Percentiles rank a stretch among this genome's conserved stretches.
These are phyloP conservation scores for Moesziomyces globuligerus DNA, from an alignment of 1,284 basidiomycete species.

Conservation along the genomic window DNA sequence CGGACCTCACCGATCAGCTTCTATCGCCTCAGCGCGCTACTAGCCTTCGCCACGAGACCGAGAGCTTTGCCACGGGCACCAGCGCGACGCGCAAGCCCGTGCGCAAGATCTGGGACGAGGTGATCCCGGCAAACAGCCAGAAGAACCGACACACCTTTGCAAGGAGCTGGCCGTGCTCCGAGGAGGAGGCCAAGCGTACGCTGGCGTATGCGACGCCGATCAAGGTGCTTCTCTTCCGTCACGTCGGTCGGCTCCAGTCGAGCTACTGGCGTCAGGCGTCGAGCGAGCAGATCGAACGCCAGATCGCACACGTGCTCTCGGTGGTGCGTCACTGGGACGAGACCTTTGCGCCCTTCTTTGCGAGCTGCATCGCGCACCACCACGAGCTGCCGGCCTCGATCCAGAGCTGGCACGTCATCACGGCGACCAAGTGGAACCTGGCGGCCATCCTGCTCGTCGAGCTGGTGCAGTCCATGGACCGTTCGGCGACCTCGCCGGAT, in stretches of 20 bases:
- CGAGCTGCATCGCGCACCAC: constrained; percentile 26
- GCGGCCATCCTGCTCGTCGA: constrained; percentile 37
- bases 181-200: constrained; percentile 27
- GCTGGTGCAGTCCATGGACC: constrained; percentile 32
- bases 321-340: constrained; percentile 38
- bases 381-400: constrained; percentile 25
- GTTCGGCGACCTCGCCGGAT: constrained; percentile 5
- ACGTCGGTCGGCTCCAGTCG: constrained; percentile 36
- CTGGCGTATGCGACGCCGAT: constrained; percentile 35
- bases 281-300: constrained; percentile 28
- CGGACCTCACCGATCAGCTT: constrained; percentile 29
- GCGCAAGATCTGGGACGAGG: constrained; percentile 45
- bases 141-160: constrained; percentile 24
- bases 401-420: constrained; percentile 38
- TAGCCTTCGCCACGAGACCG: constrained; percentile 6
- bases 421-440: constrained; percentile 35
- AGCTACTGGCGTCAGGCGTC: constrained; percentile 36
- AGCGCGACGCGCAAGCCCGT: constrained; percentile 1
- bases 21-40: constrained; percentile 12
- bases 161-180: constrained; percentile 31
- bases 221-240: constrained; percentile 45
- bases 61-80: constrained; percentile 1
- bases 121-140: constrained; percentile 32
- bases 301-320: constrained; percentile 29
- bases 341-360: constrained; percentile 35